These are phyloP conservation scores for Penicillium ochrochloron DNA, from an alignment of 495 filamentous ascomycete species.

Conservation along the genomic window DNA sequence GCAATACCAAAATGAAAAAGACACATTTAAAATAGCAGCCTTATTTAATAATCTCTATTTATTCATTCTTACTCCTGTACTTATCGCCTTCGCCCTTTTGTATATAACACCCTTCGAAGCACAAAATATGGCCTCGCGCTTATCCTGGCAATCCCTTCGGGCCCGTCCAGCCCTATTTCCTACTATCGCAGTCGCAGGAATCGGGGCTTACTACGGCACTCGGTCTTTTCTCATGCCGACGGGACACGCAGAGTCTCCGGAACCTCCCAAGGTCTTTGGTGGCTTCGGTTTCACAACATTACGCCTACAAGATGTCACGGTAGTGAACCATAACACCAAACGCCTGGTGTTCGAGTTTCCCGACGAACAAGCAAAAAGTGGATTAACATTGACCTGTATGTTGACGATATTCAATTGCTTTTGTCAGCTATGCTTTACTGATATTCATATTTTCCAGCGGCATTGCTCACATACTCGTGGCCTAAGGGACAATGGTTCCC, in stretches of 20 bases:
- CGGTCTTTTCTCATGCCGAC: conserved; percentile 21
- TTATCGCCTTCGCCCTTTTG: neutral
- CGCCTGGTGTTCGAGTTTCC: conserved; percentile 65
- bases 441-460: conserved; percentile 39
- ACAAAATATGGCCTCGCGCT: conserved; percentile 9
- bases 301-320: conserved; percentile 51
- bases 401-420: neutral
- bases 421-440: neutral
- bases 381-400: conserved; percentile 58
- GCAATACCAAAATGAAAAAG: neutral
- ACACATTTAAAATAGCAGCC: neutral
- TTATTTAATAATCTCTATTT: neutral
- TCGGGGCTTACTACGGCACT: conserved; percentile 28
- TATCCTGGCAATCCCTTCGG: conserved; percentile 10
- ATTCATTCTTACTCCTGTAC: neutral
- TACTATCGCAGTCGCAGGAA: conserved; percentile 17
- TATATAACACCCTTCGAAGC: neutral
- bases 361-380: conserved; percentile 50
- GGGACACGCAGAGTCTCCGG: conserved; percentile 31
- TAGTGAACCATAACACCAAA: conserved; percentile 69
- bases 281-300: conserved; percentile 32
- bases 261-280: conserved; percentile 27
- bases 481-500: conserved; percentile 58
- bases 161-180: conserved; percentile 8
- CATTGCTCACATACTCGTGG: conserved; percentile 58